A percentile compares a stretch with the other conserved stretches of the same genome.
These are phyloP conservation scores for Cavenderia fasciculata DNA, from an alignment of 78 protist genomes.

Conservation along the genomic window DNA sequence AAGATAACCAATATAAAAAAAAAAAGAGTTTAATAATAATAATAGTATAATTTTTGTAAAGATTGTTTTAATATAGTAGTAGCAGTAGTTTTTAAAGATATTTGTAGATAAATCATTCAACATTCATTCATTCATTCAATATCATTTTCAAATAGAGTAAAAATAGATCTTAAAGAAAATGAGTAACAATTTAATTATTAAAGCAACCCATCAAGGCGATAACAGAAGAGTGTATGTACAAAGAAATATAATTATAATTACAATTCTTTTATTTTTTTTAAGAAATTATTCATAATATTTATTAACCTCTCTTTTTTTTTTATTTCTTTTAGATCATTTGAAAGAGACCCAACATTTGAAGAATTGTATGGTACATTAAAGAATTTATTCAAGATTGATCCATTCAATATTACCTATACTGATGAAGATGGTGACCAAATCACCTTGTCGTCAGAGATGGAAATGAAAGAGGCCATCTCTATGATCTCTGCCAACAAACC, in stretches of 20 bases:
- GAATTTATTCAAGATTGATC: conserved; percentile 2
- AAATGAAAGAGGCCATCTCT: conserved; percentile 55
- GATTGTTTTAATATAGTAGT: too few species aligned
- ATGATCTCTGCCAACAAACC: background rate
- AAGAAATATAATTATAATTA: background rate
- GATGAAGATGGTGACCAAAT: conserved; percentile 66
- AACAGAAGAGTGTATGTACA: conserved; percentile 63
- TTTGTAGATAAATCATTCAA: too few species aligned
- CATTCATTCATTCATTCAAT: too few species aligned
- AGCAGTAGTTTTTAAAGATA: too few species aligned
- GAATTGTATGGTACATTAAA: conserved; percentile 14
- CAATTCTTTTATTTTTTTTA: background rate
- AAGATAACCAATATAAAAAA: too few species aligned
- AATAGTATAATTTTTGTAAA: too few species aligned
- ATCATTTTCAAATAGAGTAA: too few species aligned
- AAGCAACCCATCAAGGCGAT: conserved; percentile 33
- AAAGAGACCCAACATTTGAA: conserved; percentile 35
- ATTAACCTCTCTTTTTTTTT: background rate
- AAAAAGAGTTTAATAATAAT: too few species aligned
- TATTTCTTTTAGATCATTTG: conserved; percentile 26
- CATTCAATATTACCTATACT: conserved; percentile 18
- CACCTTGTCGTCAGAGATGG: conserved; percentile 37
- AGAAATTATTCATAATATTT: background rate
- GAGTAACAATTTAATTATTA: conserved; percentile 10
- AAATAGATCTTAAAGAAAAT: too few species aligned